phyloP scores from a whole-genome alignment of 495 filamentous ascomycete genomes.

The Penicillium steckii region DNA sequence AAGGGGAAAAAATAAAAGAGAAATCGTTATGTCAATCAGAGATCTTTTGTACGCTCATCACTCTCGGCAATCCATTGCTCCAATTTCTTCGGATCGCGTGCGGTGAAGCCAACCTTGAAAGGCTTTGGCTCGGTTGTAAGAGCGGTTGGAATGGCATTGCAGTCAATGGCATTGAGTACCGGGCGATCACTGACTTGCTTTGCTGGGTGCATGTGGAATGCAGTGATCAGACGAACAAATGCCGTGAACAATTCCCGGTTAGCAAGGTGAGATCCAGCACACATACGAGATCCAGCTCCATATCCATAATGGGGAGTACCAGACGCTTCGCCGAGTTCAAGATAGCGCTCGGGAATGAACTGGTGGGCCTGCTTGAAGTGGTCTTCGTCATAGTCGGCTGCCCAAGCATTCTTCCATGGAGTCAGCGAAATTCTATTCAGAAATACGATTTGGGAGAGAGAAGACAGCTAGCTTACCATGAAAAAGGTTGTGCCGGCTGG shows the following conservation, averaged over 20 bases:
- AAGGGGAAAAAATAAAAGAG: background rate
- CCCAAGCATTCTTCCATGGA: slow-evolving; percentile 58
- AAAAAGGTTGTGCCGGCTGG: slow-evolving; percentile 66
- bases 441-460: background rate
- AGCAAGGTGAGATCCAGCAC: slow-evolving; percentile 66
- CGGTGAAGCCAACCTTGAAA: slow-evolving; percentile 58
- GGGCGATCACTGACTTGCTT: slow-evolving; percentile 44
- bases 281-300: slow-evolving; percentile 70
- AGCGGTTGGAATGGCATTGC: slow-evolving; percentile 62
- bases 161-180: slow-evolving; percentile 59
- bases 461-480: slow-evolving; percentile 50
- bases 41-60: slow-evolving; percentile 57
- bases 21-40: slow-evolving; percentile 26
- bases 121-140: slow-evolving; percentile 69
- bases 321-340: slow-evolving; percentile 52
- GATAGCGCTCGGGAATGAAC: slow-evolving; percentile 65
- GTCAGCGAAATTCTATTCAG: background rate
- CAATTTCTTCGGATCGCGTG: slow-evolving; percentile 44
- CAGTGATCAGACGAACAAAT: slow-evolving; percentile 65
- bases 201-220: slow-evolving; percentile 55
- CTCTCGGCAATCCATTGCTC: slow-evolving; percentile 54
- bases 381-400: slow-evolving; percentile 63
- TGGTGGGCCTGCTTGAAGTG: slow-evolving; percentile 60
- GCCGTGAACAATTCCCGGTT: slow-evolving; percentile 69
- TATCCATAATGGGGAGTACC: slow-evolving; percentile 71